phyloP scores from a whole-genome alignment of 441 rosid species.

The Flueggea neowawraea region DNA sequence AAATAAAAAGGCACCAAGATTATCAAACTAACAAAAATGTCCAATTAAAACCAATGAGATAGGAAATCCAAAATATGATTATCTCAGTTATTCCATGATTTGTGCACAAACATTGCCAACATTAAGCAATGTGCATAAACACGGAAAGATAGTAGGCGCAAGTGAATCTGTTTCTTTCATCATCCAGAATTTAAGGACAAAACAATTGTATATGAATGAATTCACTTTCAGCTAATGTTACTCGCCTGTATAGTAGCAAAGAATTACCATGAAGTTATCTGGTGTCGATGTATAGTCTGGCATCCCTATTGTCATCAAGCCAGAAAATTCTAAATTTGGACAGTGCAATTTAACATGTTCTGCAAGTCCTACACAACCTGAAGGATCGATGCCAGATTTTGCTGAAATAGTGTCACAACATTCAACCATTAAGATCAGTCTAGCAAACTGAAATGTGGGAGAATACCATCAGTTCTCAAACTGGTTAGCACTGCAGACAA shows the following conservation, averaged over 20 bases:
- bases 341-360: conserved; percentile 60
- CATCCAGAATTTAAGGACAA: too few species aligned
- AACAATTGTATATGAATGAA: too few species aligned
- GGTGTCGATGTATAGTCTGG: conserved; percentile 86
- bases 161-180: too few species aligned
- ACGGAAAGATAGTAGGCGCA: too few species aligned
- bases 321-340: conserved; percentile 73
- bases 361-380: conserved; percentile 61
- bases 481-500: too few species aligned
- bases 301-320: conserved; percentile 95
- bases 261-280: conserved; percentile 74
- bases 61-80: background rate
- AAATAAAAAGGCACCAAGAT: too few species aligned
- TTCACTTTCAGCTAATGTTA: too few species aligned
- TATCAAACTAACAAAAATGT: background rate
- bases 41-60: background rate
- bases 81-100: too few species aligned
- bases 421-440: conserved; percentile 7
- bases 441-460: too few species aligned
- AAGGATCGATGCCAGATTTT: conserved; percentile 78
- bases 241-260: background rate
- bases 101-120: too few species aligned
- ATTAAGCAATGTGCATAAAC: too few species aligned
- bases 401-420: conserved; percentile 44
- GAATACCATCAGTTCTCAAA: too few species aligned